These are phyloP conservation scores for Scedosporium apiospermum DNA, from an alignment of 2,329 filamentous ascomycete genomes.

Conservation along the genomic window DNA sequence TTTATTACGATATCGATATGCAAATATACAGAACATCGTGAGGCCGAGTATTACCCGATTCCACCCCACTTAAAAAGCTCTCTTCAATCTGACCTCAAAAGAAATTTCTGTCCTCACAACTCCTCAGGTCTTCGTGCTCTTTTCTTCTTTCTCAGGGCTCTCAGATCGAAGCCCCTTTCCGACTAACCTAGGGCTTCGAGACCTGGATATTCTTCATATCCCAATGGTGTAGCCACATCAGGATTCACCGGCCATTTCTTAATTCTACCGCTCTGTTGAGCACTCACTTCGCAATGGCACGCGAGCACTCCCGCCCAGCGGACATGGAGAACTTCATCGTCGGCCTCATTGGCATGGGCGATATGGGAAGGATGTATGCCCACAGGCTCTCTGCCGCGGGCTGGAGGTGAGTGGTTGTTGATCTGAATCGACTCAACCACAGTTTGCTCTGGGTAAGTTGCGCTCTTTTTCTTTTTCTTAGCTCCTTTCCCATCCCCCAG, in stretches of 20 bases:
- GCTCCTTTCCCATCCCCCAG: constrained; percentile 1
- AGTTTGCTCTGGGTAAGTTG: constrained; percentile 25
- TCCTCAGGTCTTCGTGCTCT: neutral
- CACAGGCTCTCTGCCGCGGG: constrained; percentile 78
- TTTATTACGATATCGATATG: neutral
- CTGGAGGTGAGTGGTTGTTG: constrained; percentile 66
- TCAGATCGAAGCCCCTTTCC: neutral
- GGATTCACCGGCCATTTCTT: neutral
- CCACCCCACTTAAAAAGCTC: neutral
- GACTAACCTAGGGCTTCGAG: neutral
- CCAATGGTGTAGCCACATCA: neutral
- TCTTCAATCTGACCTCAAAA: neutral
- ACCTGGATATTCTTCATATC: neutral
- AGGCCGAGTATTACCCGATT: neutral
- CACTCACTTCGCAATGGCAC: neutral
- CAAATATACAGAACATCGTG: neutral
- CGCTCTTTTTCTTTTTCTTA: constrained; percentile 6
- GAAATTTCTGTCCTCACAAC: neutral
- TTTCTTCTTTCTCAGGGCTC: neutral
- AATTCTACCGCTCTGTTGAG: neutral
- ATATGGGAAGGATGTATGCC: constrained; percentile 99
- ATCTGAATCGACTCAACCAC: constrained; percentile 6
- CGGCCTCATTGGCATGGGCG: constrained; percentile 96
- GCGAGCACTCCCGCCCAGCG: constrained; percentile 1
- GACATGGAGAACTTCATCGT: constrained; percentile 63